These are phyloP conservation scores for Microascus cirrosus DNA, from an alignment of 2,329 filamentous ascomycete species.

Conservation along the genomic window DNA sequence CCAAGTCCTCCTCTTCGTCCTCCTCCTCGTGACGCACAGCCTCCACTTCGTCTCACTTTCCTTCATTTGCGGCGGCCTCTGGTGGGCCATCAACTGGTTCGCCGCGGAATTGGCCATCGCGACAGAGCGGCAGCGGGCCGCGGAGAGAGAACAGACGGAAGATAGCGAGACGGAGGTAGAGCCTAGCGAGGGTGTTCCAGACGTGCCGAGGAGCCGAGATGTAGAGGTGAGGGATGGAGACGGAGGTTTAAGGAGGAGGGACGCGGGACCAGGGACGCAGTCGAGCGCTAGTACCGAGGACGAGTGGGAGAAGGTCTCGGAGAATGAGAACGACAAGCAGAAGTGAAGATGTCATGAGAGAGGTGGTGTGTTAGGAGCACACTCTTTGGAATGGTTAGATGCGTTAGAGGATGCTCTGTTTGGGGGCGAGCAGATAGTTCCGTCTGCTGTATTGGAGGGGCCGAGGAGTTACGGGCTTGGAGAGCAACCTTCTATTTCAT, in stretches of 20 bases:
- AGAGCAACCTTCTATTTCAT: background rate
- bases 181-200: slow-evolving; percentile 14
- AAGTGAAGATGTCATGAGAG: slow-evolving; percentile 11
- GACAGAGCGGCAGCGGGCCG: slow-evolving; percentile 26
- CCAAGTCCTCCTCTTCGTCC: slow-evolving; percentile 63
- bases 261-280: slow-evolving; percentile 31
- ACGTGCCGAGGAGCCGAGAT: slow-evolving; percentile 16
- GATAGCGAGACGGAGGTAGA: slow-evolving; percentile 43
- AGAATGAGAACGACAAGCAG: slow-evolving; percentile 51
- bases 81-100: slow-evolving; percentile 98
- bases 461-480: background rate
- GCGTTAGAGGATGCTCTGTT: background rate
- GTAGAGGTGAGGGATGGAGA: slow-evolving; percentile 28
- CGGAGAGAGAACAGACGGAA: slow-evolving; percentile 22
- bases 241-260: slow-evolving; percentile 39
- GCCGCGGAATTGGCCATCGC: slow-evolving; percentile 49
- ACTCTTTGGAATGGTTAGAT: background rate
- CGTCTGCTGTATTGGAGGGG: background rate
- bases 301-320: slow-evolving; percentile 94
- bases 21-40: slow-evolving; percentile 74
- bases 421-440: background rate
- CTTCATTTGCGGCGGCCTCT: slow-evolving; percentile 66
- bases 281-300: slow-evolving; percentile 72
- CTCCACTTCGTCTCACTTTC: slow-evolving; percentile 83
- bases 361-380: background rate